A percentile compares a stretch with the other conserved stretches of the same genome.
Conservation (phyloP, 2,329 filamentous ascomycete species). For the Pseudocercospora eumusae region DNA sequence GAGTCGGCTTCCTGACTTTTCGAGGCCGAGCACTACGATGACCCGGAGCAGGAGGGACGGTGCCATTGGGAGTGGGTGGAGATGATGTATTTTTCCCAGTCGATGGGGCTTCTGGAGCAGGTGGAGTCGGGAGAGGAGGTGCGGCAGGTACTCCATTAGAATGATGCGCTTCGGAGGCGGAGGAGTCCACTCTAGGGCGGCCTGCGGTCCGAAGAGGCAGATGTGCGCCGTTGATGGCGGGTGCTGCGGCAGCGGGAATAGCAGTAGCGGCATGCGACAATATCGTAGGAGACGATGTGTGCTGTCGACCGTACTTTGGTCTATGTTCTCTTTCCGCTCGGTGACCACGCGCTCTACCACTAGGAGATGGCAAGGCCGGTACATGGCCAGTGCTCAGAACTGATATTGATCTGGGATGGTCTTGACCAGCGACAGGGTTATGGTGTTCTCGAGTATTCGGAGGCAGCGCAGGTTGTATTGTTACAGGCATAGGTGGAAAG, state of each 20-base stretch:
- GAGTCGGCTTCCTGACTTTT: conserved; percentile 33
- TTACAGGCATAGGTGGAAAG: conserved; percentile 70
- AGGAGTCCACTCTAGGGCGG: conserved; percentile 44
- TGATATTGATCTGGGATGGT: conserved; percentile 68
- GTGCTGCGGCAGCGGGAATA: conserved; percentile 31
- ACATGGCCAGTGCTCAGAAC: conserved; percentile 79
- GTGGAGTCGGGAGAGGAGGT: conserved; percentile 59
- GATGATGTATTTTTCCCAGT: conserved; percentile 31
- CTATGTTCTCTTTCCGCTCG: conserved; percentile 41
- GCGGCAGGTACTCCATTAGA: conserved; percentile 44
- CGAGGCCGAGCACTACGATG: conserved; percentile 27
- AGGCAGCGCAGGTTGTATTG: conserved; percentile 45
- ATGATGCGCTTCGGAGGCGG: conserved; percentile 48
- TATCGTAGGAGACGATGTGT: conserved; percentile 79
- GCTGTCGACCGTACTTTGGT: conserved; percentile 66
- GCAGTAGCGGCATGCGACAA: conserved; percentile 47
- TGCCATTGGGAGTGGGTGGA: conserved; percentile 37
- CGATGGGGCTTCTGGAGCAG: conserved; percentile 42
- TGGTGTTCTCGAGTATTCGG: conserved; percentile 22
- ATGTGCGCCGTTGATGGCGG: conserved; percentile 46
- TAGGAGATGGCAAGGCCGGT: conserved; percentile 79
- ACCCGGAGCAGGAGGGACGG: conserved; percentile 46
- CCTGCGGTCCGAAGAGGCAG: conserved; percentile 33
- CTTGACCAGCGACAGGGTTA: conserved; percentile 26
- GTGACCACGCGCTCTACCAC: conserved; percentile 55